Evolutionary conservation across 148 eudicot species (phyloP).

Genomic region (Arbutus unedo): DNA sequence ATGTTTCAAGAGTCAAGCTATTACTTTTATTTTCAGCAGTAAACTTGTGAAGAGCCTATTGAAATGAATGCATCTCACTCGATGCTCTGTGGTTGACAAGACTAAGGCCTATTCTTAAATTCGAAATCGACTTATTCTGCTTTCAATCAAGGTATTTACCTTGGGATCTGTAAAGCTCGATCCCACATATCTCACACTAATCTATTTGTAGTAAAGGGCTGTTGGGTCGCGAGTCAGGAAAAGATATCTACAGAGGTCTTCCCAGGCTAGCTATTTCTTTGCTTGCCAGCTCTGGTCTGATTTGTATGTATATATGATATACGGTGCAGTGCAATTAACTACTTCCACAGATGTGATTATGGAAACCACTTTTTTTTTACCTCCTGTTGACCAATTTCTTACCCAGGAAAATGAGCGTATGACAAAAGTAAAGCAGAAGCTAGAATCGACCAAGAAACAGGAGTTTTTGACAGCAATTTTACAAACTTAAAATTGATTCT

Average conservation of each 20-base stretch:
- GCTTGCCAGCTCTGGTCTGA: neutral
- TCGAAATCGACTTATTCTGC: neutral
- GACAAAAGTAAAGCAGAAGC: neutral
- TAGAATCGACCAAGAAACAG: neutral
- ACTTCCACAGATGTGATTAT: neutral
- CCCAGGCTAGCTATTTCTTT: neutral
- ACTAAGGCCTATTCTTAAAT: neutral
- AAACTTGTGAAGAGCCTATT: neutral
- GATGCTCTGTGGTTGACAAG: neutral
- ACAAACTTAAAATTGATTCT: neutral
- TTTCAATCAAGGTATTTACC: neutral
- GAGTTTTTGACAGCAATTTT: neutral
- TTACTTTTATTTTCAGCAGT: neutral
- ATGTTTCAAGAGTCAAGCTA: neutral
- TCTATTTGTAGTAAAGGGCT: neutral
- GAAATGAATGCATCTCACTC: neutral
- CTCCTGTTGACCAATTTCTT: neutral
- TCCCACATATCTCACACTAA: neutral
- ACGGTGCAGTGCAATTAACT: neutral
- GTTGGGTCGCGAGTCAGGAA: neutral
- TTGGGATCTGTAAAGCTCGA: neutral
- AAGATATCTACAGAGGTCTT: neutral
- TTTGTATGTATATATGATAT: neutral
- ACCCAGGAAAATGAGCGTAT: neutral
- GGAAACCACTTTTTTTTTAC: neutral